Evolutionary conservation across 495 filamentous ascomycete species (phyloP), one percentile per base, ranked within the genome.

Genomic region (Hyaloscypha bicolor): DNA sequence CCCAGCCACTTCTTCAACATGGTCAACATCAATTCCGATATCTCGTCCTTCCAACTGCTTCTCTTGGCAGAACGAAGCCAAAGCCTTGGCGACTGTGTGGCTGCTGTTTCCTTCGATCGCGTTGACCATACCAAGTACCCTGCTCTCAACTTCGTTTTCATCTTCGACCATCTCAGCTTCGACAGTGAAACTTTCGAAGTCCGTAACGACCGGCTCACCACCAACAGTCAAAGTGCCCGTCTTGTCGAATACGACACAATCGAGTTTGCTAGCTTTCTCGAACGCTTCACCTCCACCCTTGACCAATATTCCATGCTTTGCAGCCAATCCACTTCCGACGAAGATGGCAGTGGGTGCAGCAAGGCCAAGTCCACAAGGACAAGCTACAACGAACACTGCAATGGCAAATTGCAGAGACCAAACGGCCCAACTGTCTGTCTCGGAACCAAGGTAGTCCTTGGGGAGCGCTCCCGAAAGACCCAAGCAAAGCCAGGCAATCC

Each of bases 211-310:
- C 0, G 94, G 87, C 62, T 93, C 89, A 39, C 91, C 92, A 42
- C 94, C 94, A 71, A 91, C 80, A 0, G 94, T 98, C 58, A 98
- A 79, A 1, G 94, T 98, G 0, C 94, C 94, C 0, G 94, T 98
- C 80, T 98, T 98, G 80, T 98, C 94, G 71, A 98, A 97, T 16
- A 97, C 93, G 25, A 97, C 87, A 63, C 88, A 89, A 74, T 96
- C 91, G 8, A 97, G 82, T 4, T 83, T 83, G 69, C 93, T 96
- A 12, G 95, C 93, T 79, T 96, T 93, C 76, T 98, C 92, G 72
- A 98, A 97, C 1, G 95, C 94, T 73, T 97, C 93, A 30, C 94
- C 95, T 21, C 94, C 94, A n/a, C 94, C 94, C 76, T 95, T 94
- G 66, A 93, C 94, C 4, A 98, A 79, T 59, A 98, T 96, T 6